Conservation (phyloP, 805 yeast genomes). For the Hanseniaspora guilliermondii region DNA sequence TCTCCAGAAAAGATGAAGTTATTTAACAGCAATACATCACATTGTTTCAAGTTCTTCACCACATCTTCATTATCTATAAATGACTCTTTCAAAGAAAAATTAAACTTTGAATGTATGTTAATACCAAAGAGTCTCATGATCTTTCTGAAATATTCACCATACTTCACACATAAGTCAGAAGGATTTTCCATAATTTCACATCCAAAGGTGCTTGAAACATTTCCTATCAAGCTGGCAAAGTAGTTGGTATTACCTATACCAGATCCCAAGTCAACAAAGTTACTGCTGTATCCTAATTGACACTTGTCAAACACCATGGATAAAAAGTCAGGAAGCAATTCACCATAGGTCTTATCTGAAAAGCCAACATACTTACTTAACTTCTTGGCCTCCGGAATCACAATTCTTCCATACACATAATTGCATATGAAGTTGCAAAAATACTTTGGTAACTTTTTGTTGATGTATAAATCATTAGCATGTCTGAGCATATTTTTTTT, state of each 20-base stretch:
- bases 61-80: slow-evolving; percentile 58
- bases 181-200: slow-evolving; percentile 84
- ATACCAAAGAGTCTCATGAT: slow-evolving; percentile 57
- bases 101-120: slow-evolving; percentile 37
- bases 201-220: slow-evolving; percentile 66
- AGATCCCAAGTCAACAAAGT: slow-evolving; percentile 81
- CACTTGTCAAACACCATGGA: slow-evolving; percentile 54
- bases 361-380: slow-evolving; percentile 69
- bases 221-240: slow-evolving; percentile 79
- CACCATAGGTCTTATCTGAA: slow-evolving; percentile 85
- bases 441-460: slow-evolving; percentile 28
- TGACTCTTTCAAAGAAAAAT: slow-evolving; percentile 53
- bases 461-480: slow-evolving; percentile 22
- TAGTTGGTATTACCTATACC: slow-evolving; percentile 89
- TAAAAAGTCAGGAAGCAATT: slow-evolving; percentile 65
- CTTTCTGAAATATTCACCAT: slow-evolving; percentile 43
- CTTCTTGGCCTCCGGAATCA: slow-evolving; percentile 57
- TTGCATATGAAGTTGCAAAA: slow-evolving; percentile 46
- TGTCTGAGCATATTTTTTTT: slow-evolving; percentile 36
- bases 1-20: slow-evolving; percentile 74
- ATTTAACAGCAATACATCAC: slow-evolving; percentile 67
- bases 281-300: slow-evolving; percentile 38
- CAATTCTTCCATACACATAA: slow-evolving; percentile 53
- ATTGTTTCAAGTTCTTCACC: slow-evolving; percentile 38
- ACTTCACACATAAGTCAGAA: slow-evolving; percentile 50